Conservation (phyloP, 2,329 filamentous ascomycete genomes). For the Tetracladium maxilliforme region DNA sequence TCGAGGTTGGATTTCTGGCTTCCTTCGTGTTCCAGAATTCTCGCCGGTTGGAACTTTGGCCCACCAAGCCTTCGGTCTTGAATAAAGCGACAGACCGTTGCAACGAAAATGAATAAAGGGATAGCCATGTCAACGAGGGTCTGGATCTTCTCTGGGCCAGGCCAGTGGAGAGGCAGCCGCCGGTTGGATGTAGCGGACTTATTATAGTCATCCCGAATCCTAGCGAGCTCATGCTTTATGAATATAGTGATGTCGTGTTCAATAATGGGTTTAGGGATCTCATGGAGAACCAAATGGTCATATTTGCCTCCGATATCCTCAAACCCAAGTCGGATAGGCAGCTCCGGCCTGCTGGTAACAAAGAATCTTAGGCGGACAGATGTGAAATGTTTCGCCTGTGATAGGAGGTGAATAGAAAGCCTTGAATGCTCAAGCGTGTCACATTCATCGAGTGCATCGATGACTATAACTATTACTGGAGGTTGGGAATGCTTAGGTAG, state of each 20-base stretch:
- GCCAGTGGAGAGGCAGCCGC: slow-evolving; percentile 14
- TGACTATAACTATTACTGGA: slow-evolving; percentile 11
- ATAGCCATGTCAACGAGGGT: slow-evolving; percentile 13
- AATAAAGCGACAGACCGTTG: slow-evolving; percentile 16
- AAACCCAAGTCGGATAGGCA: slow-evolving; percentile 21
- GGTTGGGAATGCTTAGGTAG: too few species aligned
- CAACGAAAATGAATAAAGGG: slow-evolving; percentile 20
- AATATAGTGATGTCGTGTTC: slow-evolving; percentile 20
- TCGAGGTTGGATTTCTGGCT: slow-evolving; percentile 8
- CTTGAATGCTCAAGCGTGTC: slow-evolving; percentile 14
- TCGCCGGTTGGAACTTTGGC: slow-evolving; percentile 9
- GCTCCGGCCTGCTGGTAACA: slow-evolving; percentile 25
- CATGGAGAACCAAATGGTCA: slow-evolving; percentile 19
- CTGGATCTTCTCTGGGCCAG: slow-evolving; percentile 8
- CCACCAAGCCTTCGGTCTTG: slow-evolving; percentile 7
- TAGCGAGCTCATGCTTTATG: slow-evolving; percentile 13
- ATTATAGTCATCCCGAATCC: slow-evolving; percentile 13
- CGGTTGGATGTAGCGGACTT: slow-evolving; percentile 3
- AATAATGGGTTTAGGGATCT: slow-evolving; percentile 14
- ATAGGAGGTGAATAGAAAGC: slow-evolving; percentile 14
- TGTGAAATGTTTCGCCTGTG: slow-evolving; percentile 5
- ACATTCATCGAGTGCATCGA: slow-evolving; percentile 21
- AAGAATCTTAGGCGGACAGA: slow-evolving; percentile 16
- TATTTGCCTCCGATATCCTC: slow-evolving; percentile 10
- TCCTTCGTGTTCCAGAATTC: slow-evolving; percentile 9